phyloP scores from a whole-genome alignment of 495 filamentous ascomycete genomes.

The Podospora tetraspora region DNA sequence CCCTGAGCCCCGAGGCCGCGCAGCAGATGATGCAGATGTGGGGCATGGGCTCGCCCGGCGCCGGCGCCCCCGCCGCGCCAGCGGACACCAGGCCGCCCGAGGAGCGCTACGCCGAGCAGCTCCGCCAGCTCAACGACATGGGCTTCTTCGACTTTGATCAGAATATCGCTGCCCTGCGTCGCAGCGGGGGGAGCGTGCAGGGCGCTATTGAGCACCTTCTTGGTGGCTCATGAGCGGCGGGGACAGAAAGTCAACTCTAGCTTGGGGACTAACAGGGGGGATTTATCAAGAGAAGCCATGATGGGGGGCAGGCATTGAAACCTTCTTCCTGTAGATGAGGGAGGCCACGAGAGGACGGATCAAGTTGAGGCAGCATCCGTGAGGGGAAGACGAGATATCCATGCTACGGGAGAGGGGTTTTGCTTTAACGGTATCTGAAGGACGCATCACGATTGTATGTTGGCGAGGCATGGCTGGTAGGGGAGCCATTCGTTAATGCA shows the following conservation, averaged over 20 bases:
- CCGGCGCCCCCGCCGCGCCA: conserved; percentile 44
- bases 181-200: conserved; percentile 89
- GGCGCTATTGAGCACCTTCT: conserved; percentile 84
- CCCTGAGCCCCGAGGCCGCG: conserved; percentile 37
- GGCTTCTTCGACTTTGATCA: conserved; percentile 95
- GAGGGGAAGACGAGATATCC: not conserved
- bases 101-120: conserved; percentile 84
- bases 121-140: conserved; percentile 97
- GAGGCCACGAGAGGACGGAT: not conserved
- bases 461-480: not conserved
- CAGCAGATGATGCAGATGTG: conserved; percentile 41
- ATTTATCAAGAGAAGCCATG: not conserved
- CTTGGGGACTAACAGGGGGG: not conserved
- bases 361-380: not conserved
- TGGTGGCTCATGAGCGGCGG: conserved; percentile 18
- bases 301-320: not conserved
- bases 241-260: not conserved
- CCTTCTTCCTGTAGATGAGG: not conserved
- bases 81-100: conserved; percentile 83
- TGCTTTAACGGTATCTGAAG: not conserved
- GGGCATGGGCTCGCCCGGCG: conserved; percentile 15
- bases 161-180: conserved; percentile 83
- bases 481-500: not conserved
- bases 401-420: not conserved
- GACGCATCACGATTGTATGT: not conserved